Evolutionary conservation across 805 yeast species (phyloP).

Genomic region (Candida silvatica): DNA sequence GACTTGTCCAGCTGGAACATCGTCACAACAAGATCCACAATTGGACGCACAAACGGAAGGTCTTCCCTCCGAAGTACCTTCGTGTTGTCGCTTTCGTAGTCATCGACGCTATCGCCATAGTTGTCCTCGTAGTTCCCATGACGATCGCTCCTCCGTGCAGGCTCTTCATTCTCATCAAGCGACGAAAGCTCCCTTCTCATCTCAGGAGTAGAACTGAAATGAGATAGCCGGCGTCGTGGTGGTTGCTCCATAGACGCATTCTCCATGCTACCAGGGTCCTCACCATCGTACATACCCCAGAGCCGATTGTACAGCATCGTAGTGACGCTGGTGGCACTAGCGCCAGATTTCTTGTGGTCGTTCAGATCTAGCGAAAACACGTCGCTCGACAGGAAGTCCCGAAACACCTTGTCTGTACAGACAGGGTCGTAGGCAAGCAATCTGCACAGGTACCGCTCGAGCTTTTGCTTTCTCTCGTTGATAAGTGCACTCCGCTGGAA

Average conservation of each 20-base stretch:
- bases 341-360: slow-evolving; percentile 6
- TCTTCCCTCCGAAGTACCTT: too few species aligned
- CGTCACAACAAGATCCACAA: slow-evolving; percentile 66
- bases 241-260: too few species aligned
- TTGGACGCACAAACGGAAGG: slow-evolving; percentile 66
- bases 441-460: slow-evolving; percentile 54
- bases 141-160: background rate
- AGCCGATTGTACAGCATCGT: slow-evolving; percentile 24
- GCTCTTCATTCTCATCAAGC: slow-evolving; percentile 31
- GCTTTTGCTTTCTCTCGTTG: slow-evolving; percentile 51
- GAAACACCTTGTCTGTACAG: slow-evolving; percentile 63
- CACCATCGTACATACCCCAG: slow-evolving; percentile 15
- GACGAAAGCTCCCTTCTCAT: slow-evolving; percentile 48
- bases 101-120: slow-evolving; percentile 26
- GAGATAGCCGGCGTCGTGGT: background rate
- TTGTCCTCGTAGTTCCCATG: slow-evolving; percentile 8
- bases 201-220: slow-evolving; percentile 18
- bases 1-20: slow-evolving; percentile 55
- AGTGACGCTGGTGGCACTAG: slow-evolving; percentile 8
- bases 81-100: too few species aligned
- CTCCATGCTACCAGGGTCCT: background rate
- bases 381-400: slow-evolving; percentile 74
- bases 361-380: slow-evolving; percentile 29
- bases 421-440: slow-evolving; percentile 57
- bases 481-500: slow-evolving; percentile 58